Conservation (phyloP, 179 eudicot genomes). For the Sideroxylon spinosum region DNA sequence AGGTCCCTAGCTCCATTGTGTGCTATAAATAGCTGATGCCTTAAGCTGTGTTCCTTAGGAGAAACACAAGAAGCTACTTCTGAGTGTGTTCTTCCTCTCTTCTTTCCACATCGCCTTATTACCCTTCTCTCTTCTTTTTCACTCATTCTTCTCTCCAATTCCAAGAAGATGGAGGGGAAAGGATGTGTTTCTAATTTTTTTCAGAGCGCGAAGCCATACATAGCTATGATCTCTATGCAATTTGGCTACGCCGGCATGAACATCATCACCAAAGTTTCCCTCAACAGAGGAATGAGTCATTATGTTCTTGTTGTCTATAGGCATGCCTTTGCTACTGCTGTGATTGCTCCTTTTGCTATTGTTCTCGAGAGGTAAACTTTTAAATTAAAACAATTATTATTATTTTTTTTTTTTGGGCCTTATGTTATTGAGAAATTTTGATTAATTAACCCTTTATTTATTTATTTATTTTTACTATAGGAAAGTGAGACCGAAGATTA, state of each 20-base stretch:
- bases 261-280: slow-evolving; percentile 76
- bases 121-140: neutral
- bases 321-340: slow-evolving; percentile 72
- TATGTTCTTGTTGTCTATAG: slow-evolving; percentile 72
- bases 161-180: slow-evolving; percentile 34
- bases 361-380: slow-evolving; percentile 52
- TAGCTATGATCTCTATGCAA: slow-evolving; percentile 66
- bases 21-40: neutral
- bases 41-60: neutral
- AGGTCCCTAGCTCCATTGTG: neutral
- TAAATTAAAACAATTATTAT: too few species aligned
- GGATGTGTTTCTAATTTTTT: slow-evolving; percentile 28
- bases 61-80: slow-evolving; percentile 5
- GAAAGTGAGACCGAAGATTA: slow-evolving; percentile 70
- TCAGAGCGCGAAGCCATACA: slow-evolving; percentile 55
- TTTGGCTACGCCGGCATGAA: slow-evolving; percentile 88
- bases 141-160: neutral
- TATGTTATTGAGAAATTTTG: neutral
- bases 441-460: neutral
- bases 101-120: neutral
- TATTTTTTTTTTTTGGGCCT: neutral
- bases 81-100: slow-evolving; percentile 11
- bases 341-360: slow-evolving; percentile 70
- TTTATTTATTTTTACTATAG: slow-evolving; percentile 3
- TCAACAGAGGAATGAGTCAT: slow-evolving; percentile 78